Percentiles rank a stretch among this genome's conserved stretches.
Evolutionary conservation across 345 rosid genomes (phyloP).

Genomic region (Syzygium jambos): DNA sequence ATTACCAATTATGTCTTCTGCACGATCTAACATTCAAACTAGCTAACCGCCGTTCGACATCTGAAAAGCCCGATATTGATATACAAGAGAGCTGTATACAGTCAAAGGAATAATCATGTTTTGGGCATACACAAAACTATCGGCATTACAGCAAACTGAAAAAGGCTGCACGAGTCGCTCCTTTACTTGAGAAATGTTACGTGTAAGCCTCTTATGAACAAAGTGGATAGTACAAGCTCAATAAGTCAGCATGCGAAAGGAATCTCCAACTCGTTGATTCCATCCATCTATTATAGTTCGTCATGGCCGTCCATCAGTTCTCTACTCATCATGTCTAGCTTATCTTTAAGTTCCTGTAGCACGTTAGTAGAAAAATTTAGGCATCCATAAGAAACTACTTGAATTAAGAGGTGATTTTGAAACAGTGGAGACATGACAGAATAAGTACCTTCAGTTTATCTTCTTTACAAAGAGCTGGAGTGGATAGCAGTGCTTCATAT

Average conservation of each 20-base stretch:
- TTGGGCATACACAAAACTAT: neutral
- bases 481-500: conserved; percentile 58
- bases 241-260: neutral
- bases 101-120: neutral
- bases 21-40: neutral
- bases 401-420: neutral
- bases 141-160: neutral
- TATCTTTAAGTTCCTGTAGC: conserved; percentile 61
- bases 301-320: conserved; percentile 58
- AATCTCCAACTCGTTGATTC: neutral
- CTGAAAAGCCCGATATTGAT: neutral
- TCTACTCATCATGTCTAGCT: conserved; percentile 57
- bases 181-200: neutral
- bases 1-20: neutral
- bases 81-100: neutral
- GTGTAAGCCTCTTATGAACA: neutral
- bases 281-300: conserved; percentile 43
- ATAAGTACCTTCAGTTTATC: conserved; percentile 55
- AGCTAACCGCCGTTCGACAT: neutral
- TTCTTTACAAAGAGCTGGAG: conserved; percentile 72
- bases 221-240: neutral
- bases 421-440: neutral
- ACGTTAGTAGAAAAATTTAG: neutral
- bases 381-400: neutral
- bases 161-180: neutral